Conservation (phyloP, 495 filamentous ascomycete species). For the Aspergillus affinis region DNA sequence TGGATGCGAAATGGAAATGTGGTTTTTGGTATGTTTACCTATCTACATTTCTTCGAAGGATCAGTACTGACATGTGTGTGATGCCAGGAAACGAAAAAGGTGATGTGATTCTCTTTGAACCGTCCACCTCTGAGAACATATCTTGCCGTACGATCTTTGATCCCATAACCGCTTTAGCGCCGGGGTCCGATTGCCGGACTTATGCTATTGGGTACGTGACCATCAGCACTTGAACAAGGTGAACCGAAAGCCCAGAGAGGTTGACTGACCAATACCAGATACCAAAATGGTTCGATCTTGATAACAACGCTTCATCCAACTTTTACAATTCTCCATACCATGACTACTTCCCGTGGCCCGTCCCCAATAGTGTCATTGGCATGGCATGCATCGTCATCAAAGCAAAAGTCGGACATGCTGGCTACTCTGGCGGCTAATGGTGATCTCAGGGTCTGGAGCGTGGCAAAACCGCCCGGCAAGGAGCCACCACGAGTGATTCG, state of each 20-base stretch:
- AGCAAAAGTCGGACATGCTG: constrained; percentile 98
- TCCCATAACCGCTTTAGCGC: constrained; percentile 88
- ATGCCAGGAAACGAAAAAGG: constrained; percentile 78
- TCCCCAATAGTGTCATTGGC: constrained; percentile 87
- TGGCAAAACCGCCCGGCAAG: constrained; percentile 77
- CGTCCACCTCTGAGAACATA: constrained; percentile 87
- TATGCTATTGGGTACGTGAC: constrained; percentile 85
- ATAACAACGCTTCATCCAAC: constrained; percentile 85
- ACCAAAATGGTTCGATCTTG: constrained; percentile 92
- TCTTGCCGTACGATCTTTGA: constrained; percentile 92
- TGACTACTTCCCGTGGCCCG: constrained; percentile 77
- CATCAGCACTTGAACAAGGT: background rate
- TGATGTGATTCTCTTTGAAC: constrained; percentile 93
- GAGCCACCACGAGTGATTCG: constrained; percentile 82
- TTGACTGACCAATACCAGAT: constrained; percentile 51
- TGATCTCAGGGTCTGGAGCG: constrained; percentile 94
- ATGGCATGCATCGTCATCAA: constrained; percentile 96
- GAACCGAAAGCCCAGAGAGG: background rate
- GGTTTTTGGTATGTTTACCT: constrained; percentile 69
- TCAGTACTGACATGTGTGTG: constrained; percentile 6
- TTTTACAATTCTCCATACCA: constrained; percentile 92
- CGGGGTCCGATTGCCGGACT: constrained; percentile 87
- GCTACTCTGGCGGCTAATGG: constrained; percentile 90
- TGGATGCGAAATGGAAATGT: constrained; percentile 99
- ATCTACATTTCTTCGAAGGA: background rate